Conservation (phyloP, 257 asterid species). For the Paraleonurus japonicus region DNA sequence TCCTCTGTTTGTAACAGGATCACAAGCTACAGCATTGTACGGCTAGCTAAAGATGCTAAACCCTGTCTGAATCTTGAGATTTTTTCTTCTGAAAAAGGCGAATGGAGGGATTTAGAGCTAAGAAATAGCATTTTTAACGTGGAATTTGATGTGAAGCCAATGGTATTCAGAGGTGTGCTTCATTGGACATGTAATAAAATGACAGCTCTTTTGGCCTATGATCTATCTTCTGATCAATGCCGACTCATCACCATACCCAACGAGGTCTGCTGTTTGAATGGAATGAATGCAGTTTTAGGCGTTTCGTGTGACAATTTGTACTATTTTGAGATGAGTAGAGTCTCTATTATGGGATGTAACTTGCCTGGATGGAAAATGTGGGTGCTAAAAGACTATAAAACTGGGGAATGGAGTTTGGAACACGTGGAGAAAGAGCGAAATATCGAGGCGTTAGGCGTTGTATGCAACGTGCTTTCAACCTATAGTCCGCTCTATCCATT, state of each 20-base stretch:
- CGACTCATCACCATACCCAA: constrained; percentile 22
- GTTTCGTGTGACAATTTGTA: constrained; percentile 21
- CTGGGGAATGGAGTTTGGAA: constrained; percentile 29
- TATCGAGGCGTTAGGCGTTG: constrained; percentile 12
- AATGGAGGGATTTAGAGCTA: constrained; percentile 13
- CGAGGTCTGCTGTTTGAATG: constrained; percentile 5
- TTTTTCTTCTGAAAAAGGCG: constrained; percentile 22
- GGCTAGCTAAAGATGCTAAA: not conserved
- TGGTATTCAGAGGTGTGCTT: constrained; percentile 17
- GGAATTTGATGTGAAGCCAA: constrained; percentile 24
- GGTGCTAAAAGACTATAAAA: constrained; percentile 25
- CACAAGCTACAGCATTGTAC: constrained; percentile 14
- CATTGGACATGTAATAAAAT: constrained; percentile 32
- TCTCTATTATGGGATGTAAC: not conserved
- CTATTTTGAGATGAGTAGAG: constrained; percentile 29
- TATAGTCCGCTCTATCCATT: constrained; percentile 29
- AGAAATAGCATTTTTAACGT: not conserved
- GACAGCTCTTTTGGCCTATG: constrained; percentile 28
- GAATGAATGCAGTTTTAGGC: constrained; percentile 30
- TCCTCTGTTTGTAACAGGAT: constrained; percentile 2
- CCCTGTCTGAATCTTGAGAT: constrained; percentile 2
- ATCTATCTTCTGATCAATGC: constrained; percentile 14
- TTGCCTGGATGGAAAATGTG: constrained; percentile 38
- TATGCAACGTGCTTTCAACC: constrained; percentile 10
- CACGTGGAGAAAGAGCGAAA: constrained; percentile 11